phyloP scores from a whole-genome alignment of 108 stramenopile genomes.

The Nitzschia sp. region DNA sequence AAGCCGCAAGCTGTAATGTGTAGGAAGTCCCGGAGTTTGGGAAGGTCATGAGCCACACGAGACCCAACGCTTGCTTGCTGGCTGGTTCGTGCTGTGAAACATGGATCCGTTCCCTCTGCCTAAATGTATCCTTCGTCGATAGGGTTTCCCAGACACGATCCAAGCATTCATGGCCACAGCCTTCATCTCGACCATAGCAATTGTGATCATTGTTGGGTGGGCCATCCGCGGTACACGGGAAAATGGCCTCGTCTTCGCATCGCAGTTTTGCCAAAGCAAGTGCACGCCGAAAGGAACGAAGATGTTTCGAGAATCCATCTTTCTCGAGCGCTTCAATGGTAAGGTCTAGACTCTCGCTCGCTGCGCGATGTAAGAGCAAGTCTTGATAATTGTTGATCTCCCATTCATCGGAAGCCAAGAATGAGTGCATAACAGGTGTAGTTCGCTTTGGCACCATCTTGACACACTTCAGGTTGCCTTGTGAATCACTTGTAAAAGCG shows the following conservation, averaged over 20 bases:
- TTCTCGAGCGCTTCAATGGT: neutral
- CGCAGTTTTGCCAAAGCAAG: neutral
- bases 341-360: neutral
- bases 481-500: neutral
- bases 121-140: neutral
- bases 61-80: neutral
- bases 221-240: neutral
- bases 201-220: neutral
- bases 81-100: no score
- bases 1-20: neutral
- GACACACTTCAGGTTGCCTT: neutral
- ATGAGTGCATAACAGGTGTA: neutral
- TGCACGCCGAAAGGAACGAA: neutral
- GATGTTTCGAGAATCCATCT: neutral
- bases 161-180: neutral
- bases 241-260: neutral
- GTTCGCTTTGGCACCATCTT: neutral
- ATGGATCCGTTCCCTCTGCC: neutral
- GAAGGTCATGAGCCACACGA: constrained; percentile 27
- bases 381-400: constrained; percentile 22
- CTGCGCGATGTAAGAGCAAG: neutral
- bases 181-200: neutral
- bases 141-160: neutral
- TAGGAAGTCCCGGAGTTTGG: neutral
- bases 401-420: constrained; percentile 16